Evolutionary conservation across 305 asterid species (phyloP).

Genomic region (Withania somnifera): DNA sequence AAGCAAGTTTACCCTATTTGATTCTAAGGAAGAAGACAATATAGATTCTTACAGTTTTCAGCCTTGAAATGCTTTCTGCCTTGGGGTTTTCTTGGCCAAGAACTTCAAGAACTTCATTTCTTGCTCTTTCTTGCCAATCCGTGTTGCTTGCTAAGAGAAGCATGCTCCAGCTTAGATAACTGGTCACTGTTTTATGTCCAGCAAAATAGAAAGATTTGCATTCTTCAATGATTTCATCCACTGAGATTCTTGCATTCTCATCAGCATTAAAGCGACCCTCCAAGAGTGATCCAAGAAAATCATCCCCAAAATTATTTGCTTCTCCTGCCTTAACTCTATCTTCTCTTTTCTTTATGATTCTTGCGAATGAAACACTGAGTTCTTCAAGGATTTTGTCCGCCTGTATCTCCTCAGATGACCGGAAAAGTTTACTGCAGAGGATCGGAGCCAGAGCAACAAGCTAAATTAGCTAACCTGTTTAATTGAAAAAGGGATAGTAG

Average conservation of each 20-base stretch:
- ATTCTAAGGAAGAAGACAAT: too few relatives aligned
- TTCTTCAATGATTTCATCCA: constrained; percentile 23
- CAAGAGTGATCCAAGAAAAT: background rate
- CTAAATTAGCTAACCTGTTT: too few relatives aligned
- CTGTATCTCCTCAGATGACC: constrained; percentile 32
- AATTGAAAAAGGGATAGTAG: too few relatives aligned
- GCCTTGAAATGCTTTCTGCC: constrained; percentile 15
- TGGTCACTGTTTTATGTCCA: constrained; percentile 31
- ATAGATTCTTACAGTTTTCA: constrained; percentile 15
- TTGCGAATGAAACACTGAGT: constrained; percentile 22
- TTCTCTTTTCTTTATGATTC: constrained; percentile 28
- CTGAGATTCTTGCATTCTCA: constrained; percentile 7
- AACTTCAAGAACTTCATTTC: constrained; percentile 20
- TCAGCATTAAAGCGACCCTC: constrained; percentile 8
- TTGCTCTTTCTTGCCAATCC: constrained; percentile 40
- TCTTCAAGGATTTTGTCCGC: constrained; percentile 40
- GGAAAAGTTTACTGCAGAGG: background rate
- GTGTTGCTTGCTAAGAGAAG: constrained; percentile 9
- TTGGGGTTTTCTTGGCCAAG: constrained; percentile 21
- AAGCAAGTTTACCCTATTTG: too few relatives aligned
- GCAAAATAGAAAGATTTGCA: constrained; percentile 32
- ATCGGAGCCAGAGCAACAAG: too few relatives aligned
- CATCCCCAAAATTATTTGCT: background rate
- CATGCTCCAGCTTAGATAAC: constrained; percentile 22
- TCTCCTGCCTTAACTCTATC: background rate